Percentiles rank a stretch among this genome's conserved stretches.
Evolutionary conservation across 345 rosid genomes (phyloP).

Genomic region (Populus simonii): DNA sequence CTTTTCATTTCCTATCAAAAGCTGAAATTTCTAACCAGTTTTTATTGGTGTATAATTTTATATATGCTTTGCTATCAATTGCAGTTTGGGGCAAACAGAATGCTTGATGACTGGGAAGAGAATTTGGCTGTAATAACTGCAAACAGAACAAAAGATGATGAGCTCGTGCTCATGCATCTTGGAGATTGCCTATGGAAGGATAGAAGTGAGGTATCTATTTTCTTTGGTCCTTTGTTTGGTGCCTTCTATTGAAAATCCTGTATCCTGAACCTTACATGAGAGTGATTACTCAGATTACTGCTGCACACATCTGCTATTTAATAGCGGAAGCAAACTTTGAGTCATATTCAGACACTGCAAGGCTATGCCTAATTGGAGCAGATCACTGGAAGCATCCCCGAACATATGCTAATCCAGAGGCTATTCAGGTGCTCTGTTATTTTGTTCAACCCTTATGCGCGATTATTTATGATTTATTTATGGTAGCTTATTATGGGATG

Average conservation of each 20-base stretch:
- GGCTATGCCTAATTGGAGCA: constrained; percentile 76
- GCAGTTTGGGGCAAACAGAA: constrained; percentile 64
- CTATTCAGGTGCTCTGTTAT: constrained; percentile 61
- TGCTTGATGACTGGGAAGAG: constrained; percentile 99
- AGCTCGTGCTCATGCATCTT: constrained; percentile 89
- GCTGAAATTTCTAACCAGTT: neutral
- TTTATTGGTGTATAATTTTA: neutral
- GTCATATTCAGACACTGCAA: constrained; percentile 72
- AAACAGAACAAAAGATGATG: constrained; percentile 93
- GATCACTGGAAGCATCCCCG: constrained; percentile 86
- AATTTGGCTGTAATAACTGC: constrained; percentile 96
- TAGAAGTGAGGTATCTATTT: constrained; percentile 72
- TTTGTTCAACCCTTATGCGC: neutral
- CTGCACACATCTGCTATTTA: constrained; percentile 80
- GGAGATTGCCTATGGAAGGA: constrained; percentile 99
- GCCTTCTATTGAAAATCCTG: constrained; percentile 6
- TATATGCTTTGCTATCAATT: constrained; percentile 14
- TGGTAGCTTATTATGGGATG: neutral
- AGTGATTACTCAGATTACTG: constrained; percentile 50
- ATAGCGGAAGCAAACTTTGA: constrained; percentile 83
- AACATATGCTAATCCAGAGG: constrained; percentile 72
- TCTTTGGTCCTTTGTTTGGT: constrained; percentile 13
- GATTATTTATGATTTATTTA: neutral
- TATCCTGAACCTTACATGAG: constrained; percentile 27
- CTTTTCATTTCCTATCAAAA: neutral